Evolutionary conservation across 73 alveolate species (phyloP).

Genomic region (Paramecium pentaurelia): DNA sequence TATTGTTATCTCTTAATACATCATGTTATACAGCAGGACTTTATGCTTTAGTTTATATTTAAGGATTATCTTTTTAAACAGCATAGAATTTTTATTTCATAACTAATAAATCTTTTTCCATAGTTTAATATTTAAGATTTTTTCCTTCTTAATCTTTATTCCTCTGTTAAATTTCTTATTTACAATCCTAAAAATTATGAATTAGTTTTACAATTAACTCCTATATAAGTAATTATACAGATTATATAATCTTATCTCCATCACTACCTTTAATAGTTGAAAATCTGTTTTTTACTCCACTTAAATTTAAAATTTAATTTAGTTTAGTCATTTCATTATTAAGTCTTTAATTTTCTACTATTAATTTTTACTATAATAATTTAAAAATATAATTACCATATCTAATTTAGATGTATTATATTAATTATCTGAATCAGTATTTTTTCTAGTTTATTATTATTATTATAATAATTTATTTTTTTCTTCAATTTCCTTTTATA

Average conservation of each 20-base stretch:
- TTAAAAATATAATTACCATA: not conserved
- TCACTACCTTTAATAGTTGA: constrained; percentile 41
- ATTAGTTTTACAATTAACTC: not conserved
- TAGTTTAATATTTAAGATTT: constrained; percentile 1
- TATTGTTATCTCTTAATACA: not conserved
- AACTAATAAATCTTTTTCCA: constrained; percentile 41
- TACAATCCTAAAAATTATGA: constrained; percentile 11
- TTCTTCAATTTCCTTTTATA: constrained; percentile 40
- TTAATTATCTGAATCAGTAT: not conserved
- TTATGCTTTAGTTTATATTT: not conserved
- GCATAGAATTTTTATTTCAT: constrained; percentile 25
- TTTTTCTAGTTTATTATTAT: not conserved
- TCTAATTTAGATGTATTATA: not conserved
- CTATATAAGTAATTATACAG: not conserved
- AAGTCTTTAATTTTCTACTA: constrained; percentile 13
- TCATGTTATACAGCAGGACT: constrained; percentile 15
- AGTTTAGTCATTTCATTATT: constrained; percentile 28
- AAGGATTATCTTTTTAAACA: not conserved
- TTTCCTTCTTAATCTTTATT: constrained; percentile 35
- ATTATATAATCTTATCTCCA: constrained; percentile 17
- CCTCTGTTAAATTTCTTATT: constrained; percentile 32
- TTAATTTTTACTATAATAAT: not conserved
- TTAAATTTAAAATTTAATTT: constrained; percentile 19
- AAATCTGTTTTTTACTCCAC: constrained; percentile 32
- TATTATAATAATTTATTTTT: constrained; percentile 2